Base-by-base conservation (phyloP, 1,284 basidiomycete genomes). In the Ganoderma lingzhi region DNA sequence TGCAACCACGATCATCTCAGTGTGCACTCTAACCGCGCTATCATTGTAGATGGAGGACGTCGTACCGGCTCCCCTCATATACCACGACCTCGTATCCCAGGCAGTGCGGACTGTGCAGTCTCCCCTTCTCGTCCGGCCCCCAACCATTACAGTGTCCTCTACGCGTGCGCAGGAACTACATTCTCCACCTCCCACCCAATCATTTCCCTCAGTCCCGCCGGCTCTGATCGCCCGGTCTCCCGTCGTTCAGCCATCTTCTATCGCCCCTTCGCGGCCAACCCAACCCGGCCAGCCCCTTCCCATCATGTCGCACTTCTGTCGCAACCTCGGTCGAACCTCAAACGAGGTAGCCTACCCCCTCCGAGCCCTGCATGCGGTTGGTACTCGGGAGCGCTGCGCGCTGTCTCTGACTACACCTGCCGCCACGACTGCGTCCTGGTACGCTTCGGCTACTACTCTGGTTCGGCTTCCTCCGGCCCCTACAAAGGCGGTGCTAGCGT, bases 341-440 rank as follows among this genome's bases (percentile, higher is more conserved):
- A 58, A 58, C 12, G 55, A 58, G 55, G 37, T 37, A 32, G 17
- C 55, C 15, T 58, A 58, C 55, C 15, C 10, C 55, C 55, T 58
- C 55, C 14, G 55, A 30, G 32, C 30, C 32, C 5, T 58, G 2
- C 4, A 32, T 28, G 32, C 12, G 19, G 17, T 37, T 28, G 6
- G 28, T 15, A 32, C 55, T 4, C 55, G 55, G 17, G 55, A 58
- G 55, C 32, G 32, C 30, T 35, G 28, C 17, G 30, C 30, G 15
- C 55, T 37, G 15, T 32, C 55, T 58, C 55, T 1, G 17, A 58
- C 55, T 12, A 58, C 55, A 32, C 55, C 55, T 8, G 32, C 14
- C 15, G 12, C 12, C 23, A 6, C n/a, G 51, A 53, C 28, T 30
- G 9, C 5, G 51, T 10, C 45, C 8, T 48, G 19, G 19, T 9